Conservation (phyloP, 768 basidiomycete genomes). For the Tephrocybe sp. region DNA sequence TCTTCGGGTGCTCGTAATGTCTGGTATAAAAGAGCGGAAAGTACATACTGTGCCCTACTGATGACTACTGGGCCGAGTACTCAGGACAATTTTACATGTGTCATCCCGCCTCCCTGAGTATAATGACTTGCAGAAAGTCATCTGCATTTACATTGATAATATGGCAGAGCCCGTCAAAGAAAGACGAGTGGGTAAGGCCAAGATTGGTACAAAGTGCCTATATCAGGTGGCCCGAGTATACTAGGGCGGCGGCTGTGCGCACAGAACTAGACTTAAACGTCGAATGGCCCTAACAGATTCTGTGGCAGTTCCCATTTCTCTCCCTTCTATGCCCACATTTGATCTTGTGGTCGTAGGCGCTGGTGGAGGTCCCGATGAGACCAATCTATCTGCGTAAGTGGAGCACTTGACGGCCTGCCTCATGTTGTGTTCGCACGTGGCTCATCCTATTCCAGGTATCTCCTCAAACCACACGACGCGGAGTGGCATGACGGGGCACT, state of each 20-base stretch:
- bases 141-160: not conserved
- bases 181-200: not conserved
- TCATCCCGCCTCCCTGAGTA: not conserved
- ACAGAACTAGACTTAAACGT: conserved; percentile 7
- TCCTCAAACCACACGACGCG: conserved; percentile 68
- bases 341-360: conserved; percentile 77
- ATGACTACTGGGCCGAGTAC: too few species aligned
- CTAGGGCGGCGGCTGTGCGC: conserved; percentile 12
- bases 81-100: not conserved
- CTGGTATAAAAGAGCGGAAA: too few species aligned
- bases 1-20: too few species aligned
- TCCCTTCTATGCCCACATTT: conserved; percentile 46
- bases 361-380: conserved; percentile 90
- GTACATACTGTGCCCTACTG: too few species aligned
- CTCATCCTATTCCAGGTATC: conserved; percentile 57
- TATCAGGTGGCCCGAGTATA: conserved; percentile 12
- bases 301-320: conserved; percentile 2
- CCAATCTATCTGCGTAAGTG: conserved; percentile 82
- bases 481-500: conserved; percentile 82
- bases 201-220: conserved; percentile 7
- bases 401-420: conserved; percentile 6
- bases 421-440: conserved; percentile 16
- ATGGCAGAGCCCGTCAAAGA: not conserved
- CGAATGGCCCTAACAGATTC: conserved; percentile 14
- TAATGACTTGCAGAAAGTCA: conserved; percentile 4